Evolutionary conservation across 2,329 filamentous ascomycete species (phyloP), one percentile per base, ranked within the genome.

Genomic region (Tothia fuscella): DNA sequence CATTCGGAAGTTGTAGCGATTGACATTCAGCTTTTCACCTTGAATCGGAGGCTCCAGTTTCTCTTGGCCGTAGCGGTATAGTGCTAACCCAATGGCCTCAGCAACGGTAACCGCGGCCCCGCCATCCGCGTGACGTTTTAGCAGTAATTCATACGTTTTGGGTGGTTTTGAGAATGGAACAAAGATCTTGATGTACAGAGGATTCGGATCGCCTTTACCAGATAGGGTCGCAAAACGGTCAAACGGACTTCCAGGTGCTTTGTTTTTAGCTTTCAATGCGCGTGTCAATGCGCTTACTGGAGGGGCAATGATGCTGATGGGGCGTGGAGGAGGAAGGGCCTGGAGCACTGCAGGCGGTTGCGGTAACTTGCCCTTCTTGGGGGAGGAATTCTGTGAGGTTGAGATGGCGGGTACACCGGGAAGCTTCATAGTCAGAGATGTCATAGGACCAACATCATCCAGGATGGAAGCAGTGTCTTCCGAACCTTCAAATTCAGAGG

Each of bases 1-100:
- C 77, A 93, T 87, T 30, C 83, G 74, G 43, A 93, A 63, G 19
- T 78, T 84, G 81, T 82, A 91, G 66, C 78, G 78, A 53, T 89
- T 89, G 50, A 88, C 79, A 50, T 84, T 85, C 40, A 77, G 66
- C 53, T 85, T 83, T 38, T 78, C 73, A 2, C 64, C 56, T 0
- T 76, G 65, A 7, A 91, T 64, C 1, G 71, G 56, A 3, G 84
- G 84, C 48, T 86, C 74, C 21, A 77, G 65, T 50, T 82, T 82
- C 55, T 88, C 82, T 51, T 88, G 80, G 36, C 76, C 75, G 56
- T 89, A 91, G 47, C 80, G 71, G 69, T 81, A 88, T 10, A 93
- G 61, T 47, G 79, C 79, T 47, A 89, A 70, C 0, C 84, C 85
- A 48, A 93, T 87, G n/a, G 87, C 71, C 51, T 93, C 84, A 1